A percentile compares a stretch with the other conserved stretches of the same genome.
Evolutionary conservation across 140 eudicot genomes (phyloP).

Genomic region (Anethum foeniculum): DNA sequence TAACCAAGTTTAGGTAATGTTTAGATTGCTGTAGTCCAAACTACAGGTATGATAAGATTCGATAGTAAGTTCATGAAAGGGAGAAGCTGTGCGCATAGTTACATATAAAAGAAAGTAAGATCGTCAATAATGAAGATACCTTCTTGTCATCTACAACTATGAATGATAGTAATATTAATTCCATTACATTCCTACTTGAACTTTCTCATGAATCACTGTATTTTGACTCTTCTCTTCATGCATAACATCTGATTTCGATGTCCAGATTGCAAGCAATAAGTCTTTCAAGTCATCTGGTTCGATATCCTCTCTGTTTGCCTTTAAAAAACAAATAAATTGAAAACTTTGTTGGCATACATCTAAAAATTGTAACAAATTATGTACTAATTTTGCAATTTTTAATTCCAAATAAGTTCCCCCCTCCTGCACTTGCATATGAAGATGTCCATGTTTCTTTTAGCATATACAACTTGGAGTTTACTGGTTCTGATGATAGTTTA

Average conservation of each 20-base stretch:
- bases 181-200: not conserved
- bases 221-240: slow-evolving; percentile 2
- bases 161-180: too few species aligned
- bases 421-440: not conserved
- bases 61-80: too few species aligned
- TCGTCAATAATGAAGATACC: too few species aligned
- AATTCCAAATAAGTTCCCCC: not conserved
- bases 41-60: too few species aligned
- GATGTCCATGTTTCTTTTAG: not conserved
- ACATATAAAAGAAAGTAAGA: too few species aligned
- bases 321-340: slow-evolving; percentile 16
- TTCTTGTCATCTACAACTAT: too few species aligned
- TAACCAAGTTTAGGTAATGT: too few species aligned
- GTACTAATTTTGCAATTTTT: not conserved
- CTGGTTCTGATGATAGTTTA: not conserved
- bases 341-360: not conserved
- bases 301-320: slow-evolving; percentile 33
- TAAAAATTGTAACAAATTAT: not conserved
- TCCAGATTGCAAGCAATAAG: slow-evolving; percentile 28
- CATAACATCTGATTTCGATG: slow-evolving; percentile 6
- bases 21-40: too few species aligned
- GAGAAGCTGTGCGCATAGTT: too few species aligned
- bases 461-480: not conserved
- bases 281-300: slow-evolving; percentile 39
- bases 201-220: not conserved